Base-by-base conservation (phyloP, 805 yeast species). In the Cyberlindnera saturnus region DNA sequence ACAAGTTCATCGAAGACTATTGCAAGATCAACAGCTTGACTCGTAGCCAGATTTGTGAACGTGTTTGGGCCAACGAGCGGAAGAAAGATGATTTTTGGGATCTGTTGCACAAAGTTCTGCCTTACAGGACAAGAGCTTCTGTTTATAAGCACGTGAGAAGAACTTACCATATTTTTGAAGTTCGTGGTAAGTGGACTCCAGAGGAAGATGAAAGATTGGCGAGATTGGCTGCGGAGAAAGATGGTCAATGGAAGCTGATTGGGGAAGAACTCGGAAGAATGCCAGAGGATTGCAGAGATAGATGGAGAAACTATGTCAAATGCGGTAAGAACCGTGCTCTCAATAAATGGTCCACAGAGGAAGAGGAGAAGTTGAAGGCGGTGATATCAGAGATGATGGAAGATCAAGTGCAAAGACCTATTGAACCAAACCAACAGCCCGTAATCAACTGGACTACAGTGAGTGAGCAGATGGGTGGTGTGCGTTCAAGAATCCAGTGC, bases 281-380 rank as follows among this genome's bases (percentile, higher is more conserved):
- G 98, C 97, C 98, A 0, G 98, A 91, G 59, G 98, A 91, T 65
- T 90, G 97, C 63, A 75, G 98, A 53, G 98, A 91, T 62, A 73
- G 98, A 54, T 91, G 96, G 96, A 74, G 98, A 63, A 91, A 91
- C 61, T 91, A 90, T 60, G 85, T 90, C 49, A 90, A 90, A 62
- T 91, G 97, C 67, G 97, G 97, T 19, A 71, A 70, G 15, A 77
- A 77, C 42, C 71, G 97, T 50, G 78, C 81, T 8, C 74, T 77
- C 39, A 85, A 86, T 61, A 86, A 84, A 59, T 90, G 98, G 98
- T 68, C 82, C 0, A 58, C 62, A 1, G 79, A 75, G 31, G 96
- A 87, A 56, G 97, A 90, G 60, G 71, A 67, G 16, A 63, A 67
- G 41, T 67, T 90, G 47, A 72, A 73, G 42, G 59, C 61, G n/a